Evolutionary conservation across 495 filamentous ascomycete genomes (phyloP).

Genomic region (Evernia prunastri): DNA sequence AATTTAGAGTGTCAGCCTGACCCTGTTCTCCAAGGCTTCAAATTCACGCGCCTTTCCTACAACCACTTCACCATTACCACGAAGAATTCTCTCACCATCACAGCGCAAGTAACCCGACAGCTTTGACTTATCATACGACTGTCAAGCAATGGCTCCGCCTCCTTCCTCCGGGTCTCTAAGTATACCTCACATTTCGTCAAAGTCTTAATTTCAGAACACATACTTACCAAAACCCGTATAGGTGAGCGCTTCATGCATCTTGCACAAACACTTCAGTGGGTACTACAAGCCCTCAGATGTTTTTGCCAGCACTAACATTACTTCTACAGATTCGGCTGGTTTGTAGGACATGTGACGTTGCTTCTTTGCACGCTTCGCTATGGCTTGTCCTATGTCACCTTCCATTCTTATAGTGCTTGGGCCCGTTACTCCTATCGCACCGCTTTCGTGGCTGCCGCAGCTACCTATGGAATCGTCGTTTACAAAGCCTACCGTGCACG

Average conservation of each 20-base stretch:
- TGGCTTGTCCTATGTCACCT: conserved; percentile 68
- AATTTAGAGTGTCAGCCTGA: conserved; percentile 4
- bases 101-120: not conserved
- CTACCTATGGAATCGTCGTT: conserved; percentile 97
- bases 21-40: conserved; percentile 9
- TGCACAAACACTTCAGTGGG: conserved; percentile 83
- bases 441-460: conserved; percentile 79
- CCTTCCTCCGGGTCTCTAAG: conserved; percentile 30
- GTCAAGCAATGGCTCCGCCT: conserved; percentile 65
- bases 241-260: conserved; percentile 65
- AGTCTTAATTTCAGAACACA: not conserved
- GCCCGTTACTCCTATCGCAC: conserved; percentile 80
- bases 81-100: not conserved
- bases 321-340: conserved; percentile 63
- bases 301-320: not conserved
- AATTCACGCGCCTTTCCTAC: not conserved
- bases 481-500: conserved; percentile 93
- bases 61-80: not conserved
- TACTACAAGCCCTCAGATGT: conserved; percentile 23
- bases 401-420: conserved; percentile 68
- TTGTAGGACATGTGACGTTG: conserved; percentile 82
- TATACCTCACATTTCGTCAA: not conserved
- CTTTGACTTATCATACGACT: not conserved
- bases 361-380: conserved; percentile 80
- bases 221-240: conserved; percentile 53